Base-by-base conservation (phyloP, 352 stramenopile genomes). In the Pythium phragmiticola region DNA sequence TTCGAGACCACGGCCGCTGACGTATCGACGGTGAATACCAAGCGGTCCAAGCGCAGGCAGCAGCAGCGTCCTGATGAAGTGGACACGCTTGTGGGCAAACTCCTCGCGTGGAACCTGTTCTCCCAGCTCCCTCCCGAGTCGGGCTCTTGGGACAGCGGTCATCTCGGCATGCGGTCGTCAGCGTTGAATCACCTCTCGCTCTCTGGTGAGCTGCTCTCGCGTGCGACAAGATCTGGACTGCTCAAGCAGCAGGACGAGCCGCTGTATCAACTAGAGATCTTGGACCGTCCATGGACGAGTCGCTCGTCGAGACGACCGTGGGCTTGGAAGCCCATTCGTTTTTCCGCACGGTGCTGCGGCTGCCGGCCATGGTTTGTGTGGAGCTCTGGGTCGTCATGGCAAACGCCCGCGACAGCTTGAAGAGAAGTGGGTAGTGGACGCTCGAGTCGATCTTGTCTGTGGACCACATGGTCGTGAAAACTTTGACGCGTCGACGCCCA, bases 51-150 rank as follows among this genome's bases (percentile, higher is more conserved):
- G 17, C 82, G 82, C 36, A 78, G 82, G 66, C 78, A 87, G 68
- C 78, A 85, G 14, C 71, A 41, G 14, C 26, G 41, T 6, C 50
- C 46, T 2, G 55, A 77, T 14, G 75, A 87, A 59, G 72, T 72
- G 0, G 77, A 90, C 34, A 77, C 87, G 43, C 69, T 89, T 7
- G 69, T 82, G 23, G 74, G 65, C 0, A 77, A 78, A 16, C 41
- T 95, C 43, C 59, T 95, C 28, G 72, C 90, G 7, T 95, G 87
- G 84, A 84, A 95, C 65, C n/a, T 94, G 19, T 95, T 92, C 54
- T 54, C 93, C 5, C 87, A 92, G 63, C 68, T 94, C 3, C 93
- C 94, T 65, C 84, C 87, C 23, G 63, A 70, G 34, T 70, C 63
- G 14, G 63, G 63, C 9, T 66, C 63, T 9, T 66, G 69, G 39